Base-by-base conservation (phyloP, 1,284 basidiomycete species). In the Melampsora abietis-canadensis region DNA sequence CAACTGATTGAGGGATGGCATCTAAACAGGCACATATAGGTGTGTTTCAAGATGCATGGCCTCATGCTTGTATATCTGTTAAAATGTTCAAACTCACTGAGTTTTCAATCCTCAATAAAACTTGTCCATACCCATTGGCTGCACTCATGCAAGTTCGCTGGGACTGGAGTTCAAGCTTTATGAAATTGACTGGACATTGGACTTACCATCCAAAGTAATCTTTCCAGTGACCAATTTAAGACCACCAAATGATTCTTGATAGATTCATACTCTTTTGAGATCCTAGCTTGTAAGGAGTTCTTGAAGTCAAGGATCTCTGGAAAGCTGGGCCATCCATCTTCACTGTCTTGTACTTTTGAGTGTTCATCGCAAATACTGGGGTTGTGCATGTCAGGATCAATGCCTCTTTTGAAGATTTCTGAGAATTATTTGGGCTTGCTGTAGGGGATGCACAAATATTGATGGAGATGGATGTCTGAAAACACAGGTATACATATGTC, bases 21-120 rank as follows among this genome's bases (percentile, higher is more conserved):
- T 88, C 81, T 95, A 93, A 12, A 93, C 81, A 7, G 94, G 87
- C 92, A 95, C 98, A 83, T 97, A 98, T 0, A 98, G 85, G 40
- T 98, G 84, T 0, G 95, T 98, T 86, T 93, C 83, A 76, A 76
- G 68, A 67, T 80, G 79, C 68, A 79, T 77, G 24, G 78, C 77
- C 48, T 68, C 78, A 75, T 81, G 80, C 76, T 81, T 80, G 31
- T 78, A 76, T 21, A 75, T 73, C 70, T 73, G 57, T 31, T 40
- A 12, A 40, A 40, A 40, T 1, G 37, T 8, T 40, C 37, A 40
- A 40, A 40, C 37, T 40, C 37, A 40, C 6, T 40, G 12, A 40
- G 6, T 6, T 8, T 40, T 12, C 5, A 40, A 7, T 1, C 6
- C 12, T 40, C 12, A 6, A 4, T 12, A 1, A 40, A 40, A 10